Evolutionary conservation across 1,284 basidiomycete genomes (phyloP), one percentile per base, ranked within the genome.

Genomic region (Ganoderma leucocontextum): DNA sequence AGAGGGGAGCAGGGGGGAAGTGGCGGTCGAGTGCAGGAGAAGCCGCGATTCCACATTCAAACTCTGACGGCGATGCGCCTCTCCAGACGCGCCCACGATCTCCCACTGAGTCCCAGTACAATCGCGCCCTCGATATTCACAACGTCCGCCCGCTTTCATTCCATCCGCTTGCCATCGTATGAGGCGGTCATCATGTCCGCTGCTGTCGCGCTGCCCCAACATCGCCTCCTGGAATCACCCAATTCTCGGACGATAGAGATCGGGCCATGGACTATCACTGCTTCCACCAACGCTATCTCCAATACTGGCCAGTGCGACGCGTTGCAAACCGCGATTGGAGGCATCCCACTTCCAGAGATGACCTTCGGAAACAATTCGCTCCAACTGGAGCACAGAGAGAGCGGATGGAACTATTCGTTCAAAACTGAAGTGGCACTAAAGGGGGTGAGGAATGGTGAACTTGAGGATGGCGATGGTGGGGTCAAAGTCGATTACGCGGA

Each of bases 401-500:
- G 88, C 25, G 87, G 87, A 2, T 92, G 92, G 84, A 82, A 80
- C 55, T 90, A 95, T 70, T 76, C 81, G 1, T 97, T 98, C 76
- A 86, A 88, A 47, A 86, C 94, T 0, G 81, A 88, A 25, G 85
- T 88, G 13, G 95, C 96, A 3, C 81, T 99, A 47, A 83, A 83
- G 53, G 84, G 79, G 1, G 96, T 99, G 2, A 92, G 92, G 69
- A 90, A 89, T 33, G 94, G 95, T 0, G 87, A 92, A 76, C 86
- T 96, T 52, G 87, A 84, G 25, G 85, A 88, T 0, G 93, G 94
- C 0, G 93, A 96, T 72, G 96, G 96, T 0, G 93, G 91, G 0
- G 95, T 99, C 72, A 95, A 96, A 76, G 97, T 99, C 12, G 91
- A 92, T 15, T 95, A 99, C 81, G 96, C 97, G 0, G 95, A 98